Base-by-base conservation (phyloP, 2,329 filamentous ascomycete genomes). In the Achaetomium macrosporum region DNA sequence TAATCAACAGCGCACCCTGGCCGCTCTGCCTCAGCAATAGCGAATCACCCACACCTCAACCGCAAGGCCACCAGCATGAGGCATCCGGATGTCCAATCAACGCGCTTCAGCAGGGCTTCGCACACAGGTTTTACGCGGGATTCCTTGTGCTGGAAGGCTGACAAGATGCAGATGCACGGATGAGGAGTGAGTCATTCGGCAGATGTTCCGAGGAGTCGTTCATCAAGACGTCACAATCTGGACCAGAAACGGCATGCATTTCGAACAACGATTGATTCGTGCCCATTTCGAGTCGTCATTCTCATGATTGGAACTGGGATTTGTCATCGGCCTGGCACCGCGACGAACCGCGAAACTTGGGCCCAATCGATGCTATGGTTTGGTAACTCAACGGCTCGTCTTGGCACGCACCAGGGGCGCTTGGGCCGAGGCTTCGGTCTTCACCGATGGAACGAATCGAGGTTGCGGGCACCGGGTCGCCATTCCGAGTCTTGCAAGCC, bases 261-360 rank as follows among this genome's bases (percentile, higher is more conserved):
- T 25, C 52, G 47, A 54, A 31, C 29, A 47, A 6, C 50, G 39
- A 52, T 20, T 16, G n/a, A 37, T 25, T 25, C 30, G 36, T 46
- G 46, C 35, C 45, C 46, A 12, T 6, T 36, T 37, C 30, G 36
- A 42, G 42, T 17, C 33, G 19, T 16, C 17, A 7, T 5, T 44
- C 20, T 10, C 19, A 16, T 36, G 41, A 20, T 13, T 19, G 44
- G 39, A 42, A 20, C 29, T 13, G 40, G 35, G 17, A n/a, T 40
- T 42, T 31, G 42, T 46, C 31, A 50, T 46, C 19, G 12, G 25
- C 10, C 30, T 17, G 29, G 50, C n/a, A 30, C 8, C 35, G n/a
- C 9, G 12, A 16, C 11, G 17, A 3, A 30, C 20, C 8, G 25
- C 16, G 42, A 40, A 15, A 7, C 36, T 16, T 13, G 13, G 15